Evolutionary conservation across 805 yeast species (phyloP).

Genomic region (Lipomyces spencermartinsiae): DNA sequence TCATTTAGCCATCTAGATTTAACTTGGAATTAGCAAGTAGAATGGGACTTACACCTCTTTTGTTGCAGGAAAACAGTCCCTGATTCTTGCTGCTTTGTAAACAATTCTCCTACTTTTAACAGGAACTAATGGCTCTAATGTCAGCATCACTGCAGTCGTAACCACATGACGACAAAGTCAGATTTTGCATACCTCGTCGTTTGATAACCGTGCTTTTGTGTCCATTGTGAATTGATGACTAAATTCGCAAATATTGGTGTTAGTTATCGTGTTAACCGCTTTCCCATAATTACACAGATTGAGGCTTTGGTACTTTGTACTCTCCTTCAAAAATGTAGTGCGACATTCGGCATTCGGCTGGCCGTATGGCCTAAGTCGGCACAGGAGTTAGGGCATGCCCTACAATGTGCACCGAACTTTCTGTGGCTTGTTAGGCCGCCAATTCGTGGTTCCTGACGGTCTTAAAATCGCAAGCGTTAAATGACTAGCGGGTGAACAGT

Average conservation of each 20-base stretch:
- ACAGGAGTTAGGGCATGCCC: no score
- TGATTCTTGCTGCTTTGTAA: slow-evolving; percentile 40
- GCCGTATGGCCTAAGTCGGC: no score
- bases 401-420: no score
- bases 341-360: no score
- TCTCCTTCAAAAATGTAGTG: no score
- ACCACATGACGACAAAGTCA: background rate
- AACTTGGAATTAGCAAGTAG: slow-evolving; percentile 12
- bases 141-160: background rate
- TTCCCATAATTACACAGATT: no score
- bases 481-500: background rate
- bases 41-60: slow-evolving; percentile 43
- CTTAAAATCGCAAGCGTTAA: no score
- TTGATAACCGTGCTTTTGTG: slow-evolving; percentile 26
- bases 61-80: slow-evolving; percentile 49
- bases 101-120: slow-evolving; percentile 40
- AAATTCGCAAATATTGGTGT: background rate
- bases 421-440: no score
- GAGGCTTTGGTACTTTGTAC: no score
- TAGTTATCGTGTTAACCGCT: no score
- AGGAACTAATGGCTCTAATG: slow-evolving; percentile 42
- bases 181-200: slow-evolving; percentile 28
- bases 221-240: slow-evolving; percentile 13
- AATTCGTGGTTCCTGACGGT: no score
- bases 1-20: slow-evolving; percentile 19